Base-by-base conservation (phyloP, 768 basidiomycete species). In the Kwoniella europaea region DNA sequence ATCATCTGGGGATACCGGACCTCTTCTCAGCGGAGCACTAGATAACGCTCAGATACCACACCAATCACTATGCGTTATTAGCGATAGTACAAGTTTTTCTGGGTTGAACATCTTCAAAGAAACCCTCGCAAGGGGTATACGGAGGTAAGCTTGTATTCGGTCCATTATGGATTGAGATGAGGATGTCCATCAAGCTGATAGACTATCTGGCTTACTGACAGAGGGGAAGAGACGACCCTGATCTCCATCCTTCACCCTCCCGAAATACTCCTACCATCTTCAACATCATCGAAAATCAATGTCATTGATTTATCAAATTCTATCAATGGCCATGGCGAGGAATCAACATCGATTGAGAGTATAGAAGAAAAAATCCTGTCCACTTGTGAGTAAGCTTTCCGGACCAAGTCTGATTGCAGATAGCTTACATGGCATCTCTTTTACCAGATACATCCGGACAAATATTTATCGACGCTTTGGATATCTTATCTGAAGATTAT, bases 401-500 rank as follows among this genome's bases (percentile, higher is more conserved):
- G 46, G 41, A 22, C 10, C 22, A 20, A 20, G 61, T 22, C 20
- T 63, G 12, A 59, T 55, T 10, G 9, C 10, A 42, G 15, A 29
- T 52, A 76, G 74, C 22, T 56, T 16, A 60, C 20, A 55, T 50
- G 52, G 6, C 27, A 46, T 53, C 9, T 44, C 2, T 61, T 72
- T 9, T 52, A 65, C 22, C 29, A 70, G 68, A 64, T 50, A 46
- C 67, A 12, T 68, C 74, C 5, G 69, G 76, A 10, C 78, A 81
- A 62, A 71, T 83, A 3, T 80, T 75, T 54, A 78, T 83, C 42
- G 82, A 83, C 61, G 79, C 73, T 1, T 50, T 79, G 1, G 80
- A 81, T 67, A 58, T 76, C 12, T 65, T 83, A 5, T 76, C 79
- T 1, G 80, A 82, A 60, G 82, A 83, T 60, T 76, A 79, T 53